Base-by-base conservation (phyloP, 2,329 filamentous ascomycete species). In the Didymella arachidicola region DNA sequence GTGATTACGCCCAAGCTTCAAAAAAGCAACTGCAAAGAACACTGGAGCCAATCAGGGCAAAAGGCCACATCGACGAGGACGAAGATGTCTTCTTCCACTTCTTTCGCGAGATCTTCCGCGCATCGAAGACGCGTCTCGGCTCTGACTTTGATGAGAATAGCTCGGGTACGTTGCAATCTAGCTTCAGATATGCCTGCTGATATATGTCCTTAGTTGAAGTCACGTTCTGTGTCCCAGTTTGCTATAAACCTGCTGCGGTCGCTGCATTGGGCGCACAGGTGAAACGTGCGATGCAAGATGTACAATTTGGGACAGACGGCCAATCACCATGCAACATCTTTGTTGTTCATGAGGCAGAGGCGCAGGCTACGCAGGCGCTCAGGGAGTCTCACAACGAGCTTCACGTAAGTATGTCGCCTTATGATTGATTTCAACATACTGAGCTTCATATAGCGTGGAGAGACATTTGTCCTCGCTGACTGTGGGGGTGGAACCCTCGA, bases 311-410 rank as follows among this genome's bases (percentile, higher is more conserved):
- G n/a, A 48, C 34, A 1, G 36, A 60, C 25, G 48, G 48, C 8
- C 7, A 36, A 14, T 38, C 29, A 3, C 39, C 45, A 12, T 45
- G 42, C 47, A 59, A 60, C 16, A 18, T 66, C 2, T 67, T 68
- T 19, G 53, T 67, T 42, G 63, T 65, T 0, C 60, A 66, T 19
- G 65, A 69, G 45, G 60, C 65, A 11, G 66, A 69, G 42, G 65
- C 66, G 1, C 58, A 61, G 7, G 66, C 63, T 10, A 62, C 49
- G 19, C 32, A 60, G 16, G 60, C 55, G 1, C 43, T 66, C 2
- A 44, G 7, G 1, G 26, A 52, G 14, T 22, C 19, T 0, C 19
- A 42, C 14, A 52, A 57, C n/a, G 36, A 52, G 19, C 29, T 57
- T 1, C 32, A 52, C 41, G 54, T 53, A 8, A 25, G 36, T 2